A percentile compares a stretch with the other conserved stretches of the same genome.
These are phyloP conservation scores for Draba incana DNA, from an alignment of 345 rosid species.

Conservation along the genomic window DNA sequence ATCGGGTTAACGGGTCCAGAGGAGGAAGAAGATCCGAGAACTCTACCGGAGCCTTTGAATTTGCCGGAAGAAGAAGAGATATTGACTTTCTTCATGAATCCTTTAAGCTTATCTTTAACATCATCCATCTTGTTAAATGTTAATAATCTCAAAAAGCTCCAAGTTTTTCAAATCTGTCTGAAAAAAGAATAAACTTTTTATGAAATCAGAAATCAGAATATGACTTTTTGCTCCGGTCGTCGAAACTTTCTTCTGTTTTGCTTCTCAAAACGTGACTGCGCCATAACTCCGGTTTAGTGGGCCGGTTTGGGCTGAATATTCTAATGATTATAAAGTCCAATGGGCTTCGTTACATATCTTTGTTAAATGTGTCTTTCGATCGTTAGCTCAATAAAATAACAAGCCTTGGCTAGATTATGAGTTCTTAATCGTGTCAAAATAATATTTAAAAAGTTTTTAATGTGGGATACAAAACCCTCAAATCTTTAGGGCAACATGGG, in stretches of 20 bases:
- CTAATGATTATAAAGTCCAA: background rate
- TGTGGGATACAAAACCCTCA: no score
- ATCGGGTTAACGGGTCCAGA: conserved; percentile 57
- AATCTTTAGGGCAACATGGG: no score
- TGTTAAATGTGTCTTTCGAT: no score
- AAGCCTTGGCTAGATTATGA: no score
- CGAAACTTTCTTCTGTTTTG: conserved; percentile 6
- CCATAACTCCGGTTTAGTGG: background rate
- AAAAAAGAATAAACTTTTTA: background rate
- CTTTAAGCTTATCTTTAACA: conserved; percentile 83
- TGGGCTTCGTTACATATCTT: background rate
- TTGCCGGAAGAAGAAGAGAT: conserved; percentile 73
- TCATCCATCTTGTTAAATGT: conserved; percentile 61
- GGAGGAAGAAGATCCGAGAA: conserved; percentile 74
- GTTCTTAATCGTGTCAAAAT: no score
- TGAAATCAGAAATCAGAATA: background rate
- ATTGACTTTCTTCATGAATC: conserved; percentile 87
- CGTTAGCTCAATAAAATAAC: no score
- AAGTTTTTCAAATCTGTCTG: background rate
- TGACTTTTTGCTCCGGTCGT: conserved; percentile 18
- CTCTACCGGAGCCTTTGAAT: conserved; percentile 90
- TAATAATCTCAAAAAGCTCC: background rate
- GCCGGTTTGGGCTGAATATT: background rate
- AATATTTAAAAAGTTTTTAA: no score
- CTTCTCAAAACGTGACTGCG: background rate